A percentile compares a stretch with the other conserved stretches of the same genome.
These are phyloP conservation scores for Articulospora tetracladia DNA, from an alignment of 495 filamentous ascomycete species.

Conservation along the genomic window DNA sequence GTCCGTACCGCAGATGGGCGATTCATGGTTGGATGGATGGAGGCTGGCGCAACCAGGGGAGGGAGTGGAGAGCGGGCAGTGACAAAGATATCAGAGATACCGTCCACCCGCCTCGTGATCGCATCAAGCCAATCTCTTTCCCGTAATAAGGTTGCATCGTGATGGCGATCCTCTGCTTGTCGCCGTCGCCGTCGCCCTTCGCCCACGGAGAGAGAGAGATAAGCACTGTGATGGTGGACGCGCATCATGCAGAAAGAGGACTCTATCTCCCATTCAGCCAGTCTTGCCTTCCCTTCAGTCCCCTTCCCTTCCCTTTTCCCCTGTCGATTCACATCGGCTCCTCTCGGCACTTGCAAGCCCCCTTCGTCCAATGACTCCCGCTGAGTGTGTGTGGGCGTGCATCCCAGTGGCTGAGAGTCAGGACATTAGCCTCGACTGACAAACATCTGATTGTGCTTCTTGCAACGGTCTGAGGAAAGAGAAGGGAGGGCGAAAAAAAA, in stretches of 20 bases:
- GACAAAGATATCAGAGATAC: background rate
- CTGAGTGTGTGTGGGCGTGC: background rate
- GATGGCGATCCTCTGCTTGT: background rate
- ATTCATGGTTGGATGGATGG: background rate
- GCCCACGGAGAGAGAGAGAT: background rate
- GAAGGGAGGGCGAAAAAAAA: too few species aligned
- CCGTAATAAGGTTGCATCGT: background rate
- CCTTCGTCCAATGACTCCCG: background rate
- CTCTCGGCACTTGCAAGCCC: constrained; percentile 2
- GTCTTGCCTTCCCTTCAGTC: background rate
- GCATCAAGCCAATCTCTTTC: background rate
- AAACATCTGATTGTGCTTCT: background rate
- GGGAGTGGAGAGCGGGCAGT: too few species aligned
- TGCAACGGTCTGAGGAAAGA: background rate
- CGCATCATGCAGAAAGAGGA: background rate
- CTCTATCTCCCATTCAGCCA: background rate
- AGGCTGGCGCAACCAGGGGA: background rate
- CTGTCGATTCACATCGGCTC: background rate
- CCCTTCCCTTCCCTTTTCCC: background rate
- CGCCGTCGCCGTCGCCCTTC: background rate
- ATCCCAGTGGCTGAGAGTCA: background rate
- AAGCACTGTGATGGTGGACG: constrained; percentile 1
- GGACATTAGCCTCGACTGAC: too few species aligned
- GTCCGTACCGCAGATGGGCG: too few species aligned
- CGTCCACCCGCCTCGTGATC: background rate